These are phyloP conservation scores for Aspergillus japonicus DNA, from an alignment of 2,329 filamentous ascomycete genomes.

Conservation along the genomic window DNA sequence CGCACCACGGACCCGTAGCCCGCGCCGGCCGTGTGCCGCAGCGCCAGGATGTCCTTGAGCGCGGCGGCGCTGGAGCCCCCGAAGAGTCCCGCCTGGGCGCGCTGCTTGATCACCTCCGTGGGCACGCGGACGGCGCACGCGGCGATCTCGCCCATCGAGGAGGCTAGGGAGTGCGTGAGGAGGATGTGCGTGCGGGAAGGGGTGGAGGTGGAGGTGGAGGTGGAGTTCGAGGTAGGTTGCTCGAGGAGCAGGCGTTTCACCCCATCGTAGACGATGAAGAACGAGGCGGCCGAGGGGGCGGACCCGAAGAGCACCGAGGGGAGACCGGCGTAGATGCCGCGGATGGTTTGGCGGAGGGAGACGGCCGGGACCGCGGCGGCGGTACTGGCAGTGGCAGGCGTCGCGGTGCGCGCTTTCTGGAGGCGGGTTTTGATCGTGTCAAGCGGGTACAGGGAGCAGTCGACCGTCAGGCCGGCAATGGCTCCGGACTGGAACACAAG, in stretches of 20 bases:
- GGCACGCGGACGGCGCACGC: slow-evolving; percentile 91
- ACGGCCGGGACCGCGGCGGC: slow-evolving; percentile 60
- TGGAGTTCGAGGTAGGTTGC: not conserved
- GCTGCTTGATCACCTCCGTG: slow-evolving; percentile 95
- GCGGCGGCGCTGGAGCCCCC: slow-evolving; percentile 67
- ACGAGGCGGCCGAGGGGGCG: slow-evolving; percentile 89
- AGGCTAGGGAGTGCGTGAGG: slow-evolving; percentile 76
- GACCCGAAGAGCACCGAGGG: slow-evolving; percentile 87
- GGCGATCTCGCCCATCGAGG: slow-evolving; percentile 81
- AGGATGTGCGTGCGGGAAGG: slow-evolving; percentile 36
- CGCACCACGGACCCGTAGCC: slow-evolving; percentile 62
- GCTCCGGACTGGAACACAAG: slow-evolving; percentile 65
- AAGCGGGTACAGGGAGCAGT: slow-evolving; percentile 94
- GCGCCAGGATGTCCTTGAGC: slow-evolving; percentile 66
- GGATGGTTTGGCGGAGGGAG: slow-evolving; percentile 80
- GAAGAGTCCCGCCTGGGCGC: slow-evolving; percentile 84
- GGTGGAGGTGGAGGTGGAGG: slow-evolving; percentile 24
- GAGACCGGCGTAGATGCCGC: slow-evolving; percentile 88
- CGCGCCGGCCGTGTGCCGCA: slow-evolving; percentile 42
- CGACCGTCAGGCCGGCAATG: slow-evolving; percentile 90
- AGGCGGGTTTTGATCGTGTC: slow-evolving; percentile 98
- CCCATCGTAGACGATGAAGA: slow-evolving; percentile 92
- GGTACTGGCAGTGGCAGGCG: slow-evolving; percentile 54
- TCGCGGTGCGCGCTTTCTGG: slow-evolving; percentile 53
- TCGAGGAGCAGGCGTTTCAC: slow-evolving; percentile 58